Base-by-base conservation (phyloP, 495 filamentous ascomycete genomes). In the Penicillium psychrofluorescens region DNA sequence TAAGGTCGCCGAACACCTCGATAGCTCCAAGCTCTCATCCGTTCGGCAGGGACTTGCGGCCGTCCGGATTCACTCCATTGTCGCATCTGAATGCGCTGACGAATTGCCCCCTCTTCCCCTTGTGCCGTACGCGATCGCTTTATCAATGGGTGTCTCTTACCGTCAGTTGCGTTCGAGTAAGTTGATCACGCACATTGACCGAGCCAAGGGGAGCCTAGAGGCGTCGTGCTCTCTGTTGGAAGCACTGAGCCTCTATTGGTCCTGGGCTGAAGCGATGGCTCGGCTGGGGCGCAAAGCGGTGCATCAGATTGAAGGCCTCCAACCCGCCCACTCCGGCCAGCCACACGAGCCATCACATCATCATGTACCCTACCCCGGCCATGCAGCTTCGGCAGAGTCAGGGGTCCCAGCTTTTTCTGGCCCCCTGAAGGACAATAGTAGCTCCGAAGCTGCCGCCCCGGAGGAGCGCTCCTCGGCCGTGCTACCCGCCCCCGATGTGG, bases 131-230 rank as follows among this genome's bases (percentile, higher is more conserved):
- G 78, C 79, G 0, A 59, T 86, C 1, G 73, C 80, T 0, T 61
- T 90, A 4, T 79, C 83, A 0, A 71, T 90, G 38, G 79, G 78
- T 12, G 81, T 88, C 4, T 77, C 78, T 8, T 90, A 88, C 48
- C 75, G 81, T 29, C 82, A 85, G 51, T 79, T 84, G 65, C 77
- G 83, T 10, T 78, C 80, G 41, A 83, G 79, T 43, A 79, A 71
- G 13, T 55, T 85, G 1, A 75, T 77, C 28, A 80, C 83, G 54
- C 80, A 83, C 46, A 72, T 76, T 37, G 71, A 71, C 13, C 74
- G 84, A 12, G 81, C 80, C 8, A 79, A 75, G 37, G 64, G 67
- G 35, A 76, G 79, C 11, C 75, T 89, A 37, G 74, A 77, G 35
- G 68, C 64, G 35, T 81, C 80, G 35, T 78, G 77, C 36, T 50